Percentiles rank a stretch among this genome's conserved stretches.
These are phyloP conservation scores for Peniophora sp. DNA, from an alignment of 1,284 basidiomycete genomes.

Conservation along the genomic window DNA sequence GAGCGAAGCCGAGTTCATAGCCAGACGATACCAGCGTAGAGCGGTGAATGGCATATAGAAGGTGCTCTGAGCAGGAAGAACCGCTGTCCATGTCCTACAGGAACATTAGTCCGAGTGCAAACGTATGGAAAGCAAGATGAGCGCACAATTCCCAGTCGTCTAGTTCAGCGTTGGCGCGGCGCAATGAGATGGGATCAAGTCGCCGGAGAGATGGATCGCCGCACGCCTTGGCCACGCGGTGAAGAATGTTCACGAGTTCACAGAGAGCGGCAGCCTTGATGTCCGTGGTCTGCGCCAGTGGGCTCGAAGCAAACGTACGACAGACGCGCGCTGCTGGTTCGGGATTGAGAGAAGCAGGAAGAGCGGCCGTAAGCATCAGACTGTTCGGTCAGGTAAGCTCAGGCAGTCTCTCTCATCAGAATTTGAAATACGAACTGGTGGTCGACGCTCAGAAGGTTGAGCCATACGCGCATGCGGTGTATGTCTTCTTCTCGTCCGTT, in stretches of 20 bases:
- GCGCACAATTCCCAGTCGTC: conserved; percentile 1
- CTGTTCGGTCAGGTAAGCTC: background rate
- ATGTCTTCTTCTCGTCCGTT: conserved; percentile 2
- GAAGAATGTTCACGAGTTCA: conserved; percentile 2
- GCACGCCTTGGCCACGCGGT: background rate
- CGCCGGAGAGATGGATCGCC: conserved; percentile 1
- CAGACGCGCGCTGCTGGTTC: background rate
- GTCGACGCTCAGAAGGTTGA: conserved; percentile 3
- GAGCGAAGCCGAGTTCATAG: no score
- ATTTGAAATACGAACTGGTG: background rate
- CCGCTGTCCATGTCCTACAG: no score
- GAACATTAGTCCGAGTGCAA: no score
- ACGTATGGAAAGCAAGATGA: background rate
- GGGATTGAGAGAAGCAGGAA: conserved; percentile 1
- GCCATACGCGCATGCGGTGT: conserved; percentile 1
- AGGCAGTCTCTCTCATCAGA: background rate
- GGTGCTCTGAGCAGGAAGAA: no score
- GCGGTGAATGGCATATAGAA: no score
- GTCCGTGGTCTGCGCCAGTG: background rate
- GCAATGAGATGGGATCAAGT: background rate
- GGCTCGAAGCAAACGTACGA: background rate
- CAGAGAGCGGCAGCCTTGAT: conserved; percentile 1
- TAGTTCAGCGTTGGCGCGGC: background rate
- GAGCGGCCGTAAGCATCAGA: background rate
- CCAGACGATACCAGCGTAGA: no score